Percentiles rank a stretch among this genome's conserved stretches.
Conservation (phyloP, 164 flowering plant species). For the Magnolia sinica region DNA sequence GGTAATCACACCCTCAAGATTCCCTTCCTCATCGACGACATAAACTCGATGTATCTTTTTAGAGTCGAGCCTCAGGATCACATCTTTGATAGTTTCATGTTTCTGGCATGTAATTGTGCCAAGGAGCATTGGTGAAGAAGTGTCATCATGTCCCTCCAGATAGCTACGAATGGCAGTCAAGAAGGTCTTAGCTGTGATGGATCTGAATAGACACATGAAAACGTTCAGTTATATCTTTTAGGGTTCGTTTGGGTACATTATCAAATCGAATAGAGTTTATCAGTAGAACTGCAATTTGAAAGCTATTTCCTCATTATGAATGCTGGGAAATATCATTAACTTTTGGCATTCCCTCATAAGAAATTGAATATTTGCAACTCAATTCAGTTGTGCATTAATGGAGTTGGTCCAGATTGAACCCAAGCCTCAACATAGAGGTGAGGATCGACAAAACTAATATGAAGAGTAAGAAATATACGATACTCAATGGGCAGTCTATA, state of each 20-base stretch:
- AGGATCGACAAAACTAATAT: too few relatives aligned
- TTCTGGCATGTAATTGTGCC: conserved; percentile 67
- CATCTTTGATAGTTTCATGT: conserved; percentile 56
- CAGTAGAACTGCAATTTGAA: neutral
- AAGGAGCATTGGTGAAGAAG: conserved; percentile 47
- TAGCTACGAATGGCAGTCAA: conserved; percentile 56
- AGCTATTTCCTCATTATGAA: neutral
- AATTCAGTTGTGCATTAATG: too few relatives aligned
- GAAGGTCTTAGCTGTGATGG: conserved; percentile 82
- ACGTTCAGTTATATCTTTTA: neutral
- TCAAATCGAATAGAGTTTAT: too few relatives aligned
- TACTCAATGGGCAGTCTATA: too few relatives aligned
- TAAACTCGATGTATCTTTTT: conserved; percentile 78
- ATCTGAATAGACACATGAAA: conserved; percentile 34
- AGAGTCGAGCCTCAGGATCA: conserved; percentile 65
- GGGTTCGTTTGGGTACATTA: too few relatives aligned
- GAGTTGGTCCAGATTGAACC: too few relatives aligned
- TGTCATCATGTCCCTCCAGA: conserved; percentile 44
- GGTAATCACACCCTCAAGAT: conserved; percentile 85
- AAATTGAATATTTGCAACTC: too few relatives aligned
- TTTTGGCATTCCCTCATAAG: too few relatives aligned
- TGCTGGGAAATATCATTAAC: too few relatives aligned
- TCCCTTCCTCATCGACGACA: conserved; percentile 61
- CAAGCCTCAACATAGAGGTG: too few relatives aligned
- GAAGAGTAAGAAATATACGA: too few relatives aligned